Base-by-base conservation (phyloP, 495 filamentous ascomycete species). In the Xylaria scruposa region DNA sequence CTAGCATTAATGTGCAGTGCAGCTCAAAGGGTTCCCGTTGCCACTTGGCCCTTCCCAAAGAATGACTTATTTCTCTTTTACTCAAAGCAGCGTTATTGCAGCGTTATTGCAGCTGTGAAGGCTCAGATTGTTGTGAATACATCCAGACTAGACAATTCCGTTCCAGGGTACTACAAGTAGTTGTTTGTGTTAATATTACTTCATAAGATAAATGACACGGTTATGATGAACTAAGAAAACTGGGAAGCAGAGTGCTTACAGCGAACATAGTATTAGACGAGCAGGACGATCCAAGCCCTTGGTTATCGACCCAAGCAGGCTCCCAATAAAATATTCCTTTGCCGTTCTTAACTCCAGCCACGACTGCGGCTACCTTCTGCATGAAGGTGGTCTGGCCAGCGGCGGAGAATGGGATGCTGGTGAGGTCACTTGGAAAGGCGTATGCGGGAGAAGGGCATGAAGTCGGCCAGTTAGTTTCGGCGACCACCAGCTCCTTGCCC, bases 281-380 rank as follows among this genome's bases (percentile, higher is more conserved):
- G 67, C 84, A 86, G 4, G 81, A 84, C 9, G 82, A 83, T 4
- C 91, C 91, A 68, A 92, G 78, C 15, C 78, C 85, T 15, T 85
- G 85, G 77, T 92, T 92, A 56, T 88, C 80, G 56, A 91, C 82
- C 90, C 90, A 93, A 9, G 87, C 90, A 4, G 90, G 91, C 76
- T 92, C 90, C 90, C 91, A 92, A 67, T 92, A 93, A 75, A 91
- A 91, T 54, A 92, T 71, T 0, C 90, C 90, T 2, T 73, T 74
- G 13, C 88, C 88, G 13, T 85, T 85, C 4, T 78, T 81, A 5
- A 87, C 84, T 7, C 78, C 83, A 3, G 81, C 80, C 47, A 92
- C 83, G 5, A 88, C 82, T n/a, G 73, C 78, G 0, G 88, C 89
- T 64, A 92, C 77, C 44, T 85, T 77, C 71, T 85, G 75, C 72